Percentiles rank a stretch among this genome's conserved stretches.
phyloP scores from a whole-genome alignment of 768 basidiomycete species.

The Boletus sensibilis region DNA sequence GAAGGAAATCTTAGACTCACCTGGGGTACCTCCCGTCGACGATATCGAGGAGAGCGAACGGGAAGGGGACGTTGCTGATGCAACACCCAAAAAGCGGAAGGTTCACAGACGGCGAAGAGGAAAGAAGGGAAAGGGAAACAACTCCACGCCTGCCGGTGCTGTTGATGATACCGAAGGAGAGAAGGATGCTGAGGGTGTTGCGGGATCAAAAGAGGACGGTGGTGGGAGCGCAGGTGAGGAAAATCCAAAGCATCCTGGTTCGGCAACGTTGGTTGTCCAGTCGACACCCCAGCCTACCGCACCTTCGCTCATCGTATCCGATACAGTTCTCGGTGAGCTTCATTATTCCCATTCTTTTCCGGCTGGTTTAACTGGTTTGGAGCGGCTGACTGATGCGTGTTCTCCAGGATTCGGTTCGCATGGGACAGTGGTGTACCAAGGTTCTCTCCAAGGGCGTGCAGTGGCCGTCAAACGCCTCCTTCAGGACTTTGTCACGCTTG shows the following conservation, averaged over 20 bases:
- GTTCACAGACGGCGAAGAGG: constrained; percentile 44
- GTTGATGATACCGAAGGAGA: constrained; percentile 27
- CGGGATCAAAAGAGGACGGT: constrained; percentile 39
- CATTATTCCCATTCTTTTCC: background rate
- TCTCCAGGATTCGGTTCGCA: constrained; percentile 86
- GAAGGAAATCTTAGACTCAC: constrained; percentile 11
- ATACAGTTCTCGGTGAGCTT: constrained; percentile 66
- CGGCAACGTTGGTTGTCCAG: constrained; percentile 25
- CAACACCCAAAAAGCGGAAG: constrained; percentile 44
- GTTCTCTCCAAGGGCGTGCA: constrained; percentile 93
- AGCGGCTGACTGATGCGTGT: constrained; percentile 4
- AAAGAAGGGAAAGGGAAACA: constrained; percentile 49
- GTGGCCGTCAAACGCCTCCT: constrained; percentile 98
- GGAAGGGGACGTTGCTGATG: constrained; percentile 41
- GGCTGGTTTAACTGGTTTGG: background rate
- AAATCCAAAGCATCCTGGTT: constrained; percentile 1
- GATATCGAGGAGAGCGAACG: constrained; percentile 63
- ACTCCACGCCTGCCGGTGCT: constrained; percentile 1
- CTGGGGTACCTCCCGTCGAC: constrained; percentile 14
- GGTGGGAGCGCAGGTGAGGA: constrained; percentile 24
- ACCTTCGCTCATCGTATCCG: constrained; percentile 68
- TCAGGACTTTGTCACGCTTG: constrained; percentile 93
- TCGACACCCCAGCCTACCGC: constrained; percentile 20
- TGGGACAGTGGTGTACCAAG: constrained; percentile 93
- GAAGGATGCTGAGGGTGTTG: constrained; percentile 23